Percentiles rank a stretch among this genome's conserved stretches.
These are phyloP conservation scores for Amanita exitialis DNA, from an alignment of 768 basidiomycete species.

Conservation along the genomic window DNA sequence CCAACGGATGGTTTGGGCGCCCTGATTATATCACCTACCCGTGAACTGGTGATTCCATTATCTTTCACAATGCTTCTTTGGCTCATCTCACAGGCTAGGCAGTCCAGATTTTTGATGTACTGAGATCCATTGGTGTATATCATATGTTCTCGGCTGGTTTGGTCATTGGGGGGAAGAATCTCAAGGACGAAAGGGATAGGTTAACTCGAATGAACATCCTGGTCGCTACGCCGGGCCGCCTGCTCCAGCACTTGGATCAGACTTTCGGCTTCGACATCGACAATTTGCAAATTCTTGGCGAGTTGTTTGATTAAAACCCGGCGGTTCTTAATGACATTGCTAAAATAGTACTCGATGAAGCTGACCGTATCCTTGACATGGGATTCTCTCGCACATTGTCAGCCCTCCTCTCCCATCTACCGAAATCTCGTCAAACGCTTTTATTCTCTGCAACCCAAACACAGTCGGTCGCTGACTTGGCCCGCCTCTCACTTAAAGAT, in stretches of 20 bases:
- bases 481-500: slow-evolving; percentile 78
- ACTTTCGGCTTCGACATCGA: slow-evolving; percentile 90
- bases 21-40: slow-evolving; percentile 86
- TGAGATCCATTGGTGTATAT: slow-evolving; percentile 86
- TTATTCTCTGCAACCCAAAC: slow-evolving; percentile 98
- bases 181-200: slow-evolving; percentile 87
- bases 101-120: slow-evolving; percentile 94
- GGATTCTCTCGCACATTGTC: slow-evolving; percentile 85
- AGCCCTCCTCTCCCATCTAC: slow-evolving; percentile 87
- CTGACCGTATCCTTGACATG: slow-evolving; percentile 94
- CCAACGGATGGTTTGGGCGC: slow-evolving; percentile 88
- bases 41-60: slow-evolving; percentile 63
- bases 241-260: slow-evolving; percentile 97
- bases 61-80: neutral
- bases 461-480: slow-evolving; percentile 78
- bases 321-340: neutral
- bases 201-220: slow-evolving; percentile 94
- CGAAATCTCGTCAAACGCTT: slow-evolving; percentile 86
- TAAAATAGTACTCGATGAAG: slow-evolving; percentile 82
- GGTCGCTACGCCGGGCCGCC: slow-evolving; percentile 92
- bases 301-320: slow-evolving; percentile 16
- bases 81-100: slow-evolving; percentile 39
- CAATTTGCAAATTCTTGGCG: slow-evolving; percentile 85
- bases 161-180: slow-evolving; percentile 92
- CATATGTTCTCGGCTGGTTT: slow-evolving; percentile 92